Conservation (phyloP, 805 yeast species). For the Hanseniaspora taiwanica region DNA sequence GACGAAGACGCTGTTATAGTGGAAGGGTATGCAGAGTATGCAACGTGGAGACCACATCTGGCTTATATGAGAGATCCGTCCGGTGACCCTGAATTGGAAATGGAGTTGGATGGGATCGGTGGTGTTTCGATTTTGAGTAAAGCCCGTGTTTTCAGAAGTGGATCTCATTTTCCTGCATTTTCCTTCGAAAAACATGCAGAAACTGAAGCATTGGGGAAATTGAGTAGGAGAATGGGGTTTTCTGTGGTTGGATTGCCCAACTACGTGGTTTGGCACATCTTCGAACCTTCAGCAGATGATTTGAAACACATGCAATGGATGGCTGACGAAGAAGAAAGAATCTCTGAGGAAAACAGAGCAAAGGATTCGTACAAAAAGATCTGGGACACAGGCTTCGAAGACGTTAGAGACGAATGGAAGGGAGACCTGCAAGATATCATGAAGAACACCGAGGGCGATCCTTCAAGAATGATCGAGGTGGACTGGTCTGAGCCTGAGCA, state of each 20-base stretch:
- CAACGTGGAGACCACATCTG: conserved; percentile 95
- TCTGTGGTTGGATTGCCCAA: conserved; percentile 85
- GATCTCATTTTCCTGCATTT: conserved; percentile 93
- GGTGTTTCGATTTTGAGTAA: conserved; percentile 88
- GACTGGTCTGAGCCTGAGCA: conserved; percentile 46
- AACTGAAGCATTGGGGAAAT: conserved; percentile 91
- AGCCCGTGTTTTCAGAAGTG: conserved; percentile 74
- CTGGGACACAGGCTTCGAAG: conserved; percentile 70
- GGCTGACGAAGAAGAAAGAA: conserved; percentile 66
- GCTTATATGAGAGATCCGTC: conserved; percentile 91
- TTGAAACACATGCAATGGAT: conserved; percentile 79
- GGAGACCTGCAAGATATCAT: conserved; percentile 56
- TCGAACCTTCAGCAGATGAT: conserved; percentile 92
- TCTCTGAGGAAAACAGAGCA: conserved; percentile 46
- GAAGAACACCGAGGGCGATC: conserved; percentile 59
- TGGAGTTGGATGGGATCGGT: conserved; percentile 93
- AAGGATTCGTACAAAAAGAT: conserved; percentile 54
- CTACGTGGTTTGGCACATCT: conserved; percentile 92
- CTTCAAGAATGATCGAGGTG: conserved; percentile 36
- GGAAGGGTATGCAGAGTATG: conserved; percentile 94
- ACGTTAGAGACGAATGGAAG: conserved; percentile 61
- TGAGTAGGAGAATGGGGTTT: conserved; percentile 77
- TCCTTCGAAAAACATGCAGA: conserved; percentile 95
- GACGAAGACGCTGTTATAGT: conserved; percentile 84
- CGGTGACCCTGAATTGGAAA: conserved; percentile 87